Evolutionary conservation across 345 rosid genomes (phyloP), one percentile per base, ranked within the genome.

Genomic region (Raphanus raphanistrum): DNA sequence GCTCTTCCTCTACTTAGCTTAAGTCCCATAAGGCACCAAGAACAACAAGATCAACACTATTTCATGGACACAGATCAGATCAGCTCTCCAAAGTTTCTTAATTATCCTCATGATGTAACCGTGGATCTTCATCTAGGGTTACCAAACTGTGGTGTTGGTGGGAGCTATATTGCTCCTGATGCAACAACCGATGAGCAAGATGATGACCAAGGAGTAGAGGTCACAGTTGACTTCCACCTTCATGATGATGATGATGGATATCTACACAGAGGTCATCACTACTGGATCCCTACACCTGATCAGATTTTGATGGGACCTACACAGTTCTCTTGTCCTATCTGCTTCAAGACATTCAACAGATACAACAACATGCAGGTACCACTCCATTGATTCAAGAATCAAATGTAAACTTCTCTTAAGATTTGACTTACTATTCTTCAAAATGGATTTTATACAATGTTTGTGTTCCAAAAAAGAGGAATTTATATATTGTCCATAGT

Each of bases 291-390:
- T 4, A 96, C 98, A 10, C 97, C 98, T 66, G 81, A 97, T 66
- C 99, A 96, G 85, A 96, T 96, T 82, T 85, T 93, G 57, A 89
- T 93, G 79, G 99, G 99, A 54, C 99, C 98, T 33, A 91, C 97
- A 1, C 99, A 96, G 84, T 96, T 93, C 80, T 89, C 99, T 36
- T 96, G 99, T 67, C 98, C 99, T 63, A 90, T 96, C 61, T 96
- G 99, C 89, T 91, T 88, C 91, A 96, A 96, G 85, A 91, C 98
- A 79, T 96, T 96, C 93, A 96, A 96, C 84, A 85, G 99, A 86
- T 96, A 96, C 90, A 93, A 93, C 84, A 96, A 93, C 90, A 96
- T 96, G 98, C 98, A 96, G 94, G 99, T 93, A 82, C 68, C 27
- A 64, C 50, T 17, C 8, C 31, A 64, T 17, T 36, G 48, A 35